Percentiles rank a stretch among this genome's conserved stretches.
phyloP scores from a whole-genome alignment of 2,329 filamentous ascomycete genomes.

The Hypoxylon sp. region DNA sequence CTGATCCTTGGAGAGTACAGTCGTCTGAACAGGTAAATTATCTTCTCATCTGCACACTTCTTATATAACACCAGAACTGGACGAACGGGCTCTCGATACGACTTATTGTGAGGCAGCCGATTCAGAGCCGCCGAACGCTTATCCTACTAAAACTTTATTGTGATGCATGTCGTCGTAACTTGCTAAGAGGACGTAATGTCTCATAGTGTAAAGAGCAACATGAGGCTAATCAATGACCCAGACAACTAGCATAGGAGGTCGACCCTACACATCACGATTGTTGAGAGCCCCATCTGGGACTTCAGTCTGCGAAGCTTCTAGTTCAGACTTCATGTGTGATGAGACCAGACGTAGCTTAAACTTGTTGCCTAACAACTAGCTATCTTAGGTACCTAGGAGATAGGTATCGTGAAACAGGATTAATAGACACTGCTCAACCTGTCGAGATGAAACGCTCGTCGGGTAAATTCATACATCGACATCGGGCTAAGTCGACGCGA shows the following conservation, averaged over 20 bases:
- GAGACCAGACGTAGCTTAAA: conserved; percentile 13
- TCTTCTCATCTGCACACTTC: not conserved
- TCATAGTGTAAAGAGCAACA: not conserved
- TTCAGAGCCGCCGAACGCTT: not conserved
- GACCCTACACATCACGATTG: not conserved
- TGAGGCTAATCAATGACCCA: not conserved
- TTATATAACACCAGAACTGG: conserved; percentile 23
- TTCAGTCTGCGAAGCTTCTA: not conserved
- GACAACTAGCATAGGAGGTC: not conserved
- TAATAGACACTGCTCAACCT: not conserved
- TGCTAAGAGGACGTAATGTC: not conserved
- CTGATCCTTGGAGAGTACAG: not conserved
- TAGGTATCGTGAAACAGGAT: not conserved
- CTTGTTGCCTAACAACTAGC: not conserved
- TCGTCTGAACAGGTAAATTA: not conserved
- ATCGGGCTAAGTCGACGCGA: conserved; percentile 2
- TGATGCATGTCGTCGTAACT: conserved; percentile 20
- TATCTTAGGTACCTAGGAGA: not conserved
- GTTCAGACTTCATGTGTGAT: not conserved
- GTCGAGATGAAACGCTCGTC: not conserved
- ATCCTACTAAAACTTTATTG: conserved; percentile 9
- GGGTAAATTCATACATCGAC: conserved; percentile 1
- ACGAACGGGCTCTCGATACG: not conserved
- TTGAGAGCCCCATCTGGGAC: not conserved
- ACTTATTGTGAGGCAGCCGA: not conserved